These are phyloP conservation scores for Nicotiana noctiflora DNA, from an alignment of 257 asterid genomes.

Conservation along the genomic window DNA sequence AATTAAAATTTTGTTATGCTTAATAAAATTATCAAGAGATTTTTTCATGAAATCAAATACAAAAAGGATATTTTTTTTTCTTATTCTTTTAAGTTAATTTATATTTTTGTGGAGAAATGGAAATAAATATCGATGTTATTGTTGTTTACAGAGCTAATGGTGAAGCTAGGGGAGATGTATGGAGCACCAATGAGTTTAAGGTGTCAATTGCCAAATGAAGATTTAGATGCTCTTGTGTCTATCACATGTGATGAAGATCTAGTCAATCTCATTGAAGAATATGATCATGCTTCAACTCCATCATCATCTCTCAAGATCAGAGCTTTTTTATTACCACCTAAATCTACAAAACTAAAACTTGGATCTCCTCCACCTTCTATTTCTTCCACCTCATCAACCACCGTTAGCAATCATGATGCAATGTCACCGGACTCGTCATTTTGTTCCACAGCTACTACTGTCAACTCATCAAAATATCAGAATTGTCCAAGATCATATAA, in stretches of 20 bases:
- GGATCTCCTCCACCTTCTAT: constrained; percentile 44
- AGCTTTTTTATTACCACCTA: constrained; percentile 50
- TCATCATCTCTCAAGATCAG: constrained; percentile 63
- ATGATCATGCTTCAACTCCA: constrained; percentile 38
- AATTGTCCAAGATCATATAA: constrained; percentile 4
- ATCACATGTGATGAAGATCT: constrained; percentile 79
- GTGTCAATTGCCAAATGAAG: constrained; percentile 76
- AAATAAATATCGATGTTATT: background rate
- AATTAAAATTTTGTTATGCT: too few species aligned
- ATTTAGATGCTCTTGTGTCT: constrained; percentile 69
- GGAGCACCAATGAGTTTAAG: constrained; percentile 52
- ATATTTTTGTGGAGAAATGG: too few species aligned
- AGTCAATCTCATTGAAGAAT: constrained; percentile 66
- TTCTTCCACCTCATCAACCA: constrained; percentile 31
- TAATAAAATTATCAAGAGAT: too few species aligned
- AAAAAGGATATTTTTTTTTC: background rate
- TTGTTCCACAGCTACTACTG: constrained; percentile 11
- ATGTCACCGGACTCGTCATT: constrained; percentile 37
- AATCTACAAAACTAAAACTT: constrained; percentile 29
- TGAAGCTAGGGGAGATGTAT: constrained; percentile 57
- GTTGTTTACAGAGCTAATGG: constrained; percentile 44
- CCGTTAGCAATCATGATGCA: constrained; percentile 18
- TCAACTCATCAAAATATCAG: constrained; percentile 14
- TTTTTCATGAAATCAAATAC: background rate
- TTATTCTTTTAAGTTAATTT: background rate